phyloP scores from a whole-genome alignment of 2,329 filamentous ascomycete species.

The Fusarium concolor region DNA sequence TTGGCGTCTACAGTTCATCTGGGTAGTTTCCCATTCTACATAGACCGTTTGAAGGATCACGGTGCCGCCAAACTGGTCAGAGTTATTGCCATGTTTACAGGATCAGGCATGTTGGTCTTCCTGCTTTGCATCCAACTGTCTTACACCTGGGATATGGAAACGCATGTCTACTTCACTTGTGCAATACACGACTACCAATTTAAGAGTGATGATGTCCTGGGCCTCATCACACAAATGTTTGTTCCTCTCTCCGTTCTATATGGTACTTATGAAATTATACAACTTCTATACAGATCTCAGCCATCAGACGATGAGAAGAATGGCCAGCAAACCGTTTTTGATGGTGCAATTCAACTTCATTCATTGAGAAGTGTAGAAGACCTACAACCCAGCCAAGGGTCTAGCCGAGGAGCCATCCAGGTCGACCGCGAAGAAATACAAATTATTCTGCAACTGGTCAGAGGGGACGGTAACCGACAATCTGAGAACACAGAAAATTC shows the following conservation, averaged over 20 bases:
- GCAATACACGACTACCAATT: background rate
- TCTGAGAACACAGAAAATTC: background rate
- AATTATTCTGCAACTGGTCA: background rate
- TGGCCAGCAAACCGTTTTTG: background rate
- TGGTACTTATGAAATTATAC: background rate
- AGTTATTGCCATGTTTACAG: background rate
- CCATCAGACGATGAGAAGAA: background rate
- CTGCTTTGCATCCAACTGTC: background rate
- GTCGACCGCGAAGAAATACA: background rate
- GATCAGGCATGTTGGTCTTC: background rate
- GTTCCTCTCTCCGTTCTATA: background rate
- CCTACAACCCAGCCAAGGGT: background rate
- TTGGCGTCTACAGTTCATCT: background rate
- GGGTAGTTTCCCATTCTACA: background rate
- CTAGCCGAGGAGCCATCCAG: too few relatives aligned
- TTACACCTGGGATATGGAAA: background rate
- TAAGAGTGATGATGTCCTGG: accelerated
- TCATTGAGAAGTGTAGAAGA: background rate
- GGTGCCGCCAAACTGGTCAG: background rate
- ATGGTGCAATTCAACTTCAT: background rate
- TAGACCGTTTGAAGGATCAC: background rate
- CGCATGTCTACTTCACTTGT: background rate
- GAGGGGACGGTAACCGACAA: background rate
- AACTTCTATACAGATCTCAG: background rate
- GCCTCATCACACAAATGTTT: accelerated